Percentiles rank a stretch among this genome's conserved stretches.
phyloP scores from a whole-genome alignment of 768 basidiomycete genomes.

The Trametes cinnabarina region DNA sequence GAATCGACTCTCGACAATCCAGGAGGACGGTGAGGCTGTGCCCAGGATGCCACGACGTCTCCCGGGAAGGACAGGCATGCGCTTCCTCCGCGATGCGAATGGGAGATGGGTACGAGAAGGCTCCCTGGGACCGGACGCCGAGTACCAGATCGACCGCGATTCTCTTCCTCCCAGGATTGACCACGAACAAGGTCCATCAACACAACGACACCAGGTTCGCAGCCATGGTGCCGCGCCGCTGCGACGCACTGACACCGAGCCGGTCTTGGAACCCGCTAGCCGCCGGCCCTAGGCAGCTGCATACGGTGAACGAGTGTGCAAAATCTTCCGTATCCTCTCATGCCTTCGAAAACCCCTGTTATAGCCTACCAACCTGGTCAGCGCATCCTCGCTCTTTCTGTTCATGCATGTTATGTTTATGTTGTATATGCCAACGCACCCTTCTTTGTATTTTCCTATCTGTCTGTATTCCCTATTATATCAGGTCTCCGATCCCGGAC shows the following conservation, averaged over 20 bases:
- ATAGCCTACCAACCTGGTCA: neutral
- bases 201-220: neutral
- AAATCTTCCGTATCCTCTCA: no score
- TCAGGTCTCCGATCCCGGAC: no score
- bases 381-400: neutral
- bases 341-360: no score
- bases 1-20: neutral
- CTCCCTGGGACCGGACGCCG: neutral
- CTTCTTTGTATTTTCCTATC: neutral
- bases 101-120: slow-evolving; percentile 5
- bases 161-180: slow-evolving; percentile 2
- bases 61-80: neutral
- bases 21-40: neutral
- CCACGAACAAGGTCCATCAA: neutral
- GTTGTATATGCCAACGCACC: neutral
- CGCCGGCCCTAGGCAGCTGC: neutral
- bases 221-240: neutral
- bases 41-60: neutral
- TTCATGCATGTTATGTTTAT: neutral
- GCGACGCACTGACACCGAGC: slow-evolving; percentile 8
- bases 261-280: neutral
- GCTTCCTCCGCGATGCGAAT: neutral
- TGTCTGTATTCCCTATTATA: no score
- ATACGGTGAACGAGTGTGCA: no score
- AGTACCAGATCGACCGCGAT: neutral